Conservation (phyloP, 768 basidiomycete species). For the Pulveroboletus sp. region DNA sequence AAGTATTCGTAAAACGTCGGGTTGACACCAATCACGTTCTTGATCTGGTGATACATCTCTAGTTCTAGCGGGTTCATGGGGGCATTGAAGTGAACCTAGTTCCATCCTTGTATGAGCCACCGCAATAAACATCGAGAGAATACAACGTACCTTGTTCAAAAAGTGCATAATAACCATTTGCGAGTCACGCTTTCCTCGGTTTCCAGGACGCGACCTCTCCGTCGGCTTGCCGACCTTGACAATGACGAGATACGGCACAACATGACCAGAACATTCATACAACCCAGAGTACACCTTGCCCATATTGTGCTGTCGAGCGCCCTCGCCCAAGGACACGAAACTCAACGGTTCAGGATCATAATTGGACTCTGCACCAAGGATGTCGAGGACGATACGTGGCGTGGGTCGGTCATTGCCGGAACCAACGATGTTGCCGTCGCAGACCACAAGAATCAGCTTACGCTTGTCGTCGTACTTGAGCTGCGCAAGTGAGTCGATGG, state of each 20-base stretch:
- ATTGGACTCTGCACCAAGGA: slow-evolving; percentile 91
- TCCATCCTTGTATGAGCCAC: neutral
- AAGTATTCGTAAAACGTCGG: slow-evolving; percentile 97
- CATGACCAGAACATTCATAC: slow-evolving; percentile 92
- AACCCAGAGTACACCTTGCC: slow-evolving; percentile 96
- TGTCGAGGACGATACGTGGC: slow-evolving; percentile 93
- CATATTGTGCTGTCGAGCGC: slow-evolving; percentile 96
- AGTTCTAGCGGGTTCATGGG: slow-evolving; percentile 97
- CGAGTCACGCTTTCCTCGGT: slow-evolving; percentile 97
- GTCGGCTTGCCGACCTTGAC: slow-evolving; percentile 95
- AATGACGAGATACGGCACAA: slow-evolving; percentile 91
- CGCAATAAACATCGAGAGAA: neutral
- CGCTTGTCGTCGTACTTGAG: slow-evolving; percentile 99
- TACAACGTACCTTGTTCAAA: slow-evolving; percentile 78
- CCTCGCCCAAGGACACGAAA: slow-evolving; percentile 92
- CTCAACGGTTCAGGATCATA: slow-evolving; percentile 93
- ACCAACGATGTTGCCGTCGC: slow-evolving; percentile 98
- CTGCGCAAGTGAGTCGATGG: slow-evolving; percentile 92
- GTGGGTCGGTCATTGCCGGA: slow-evolving; percentile 96
- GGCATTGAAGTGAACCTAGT: slow-evolving; percentile 90
- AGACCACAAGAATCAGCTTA: slow-evolving; percentile 88
- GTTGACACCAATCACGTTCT: slow-evolving; percentile 99
- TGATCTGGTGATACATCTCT: slow-evolving; percentile 99
- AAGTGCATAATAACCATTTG: slow-evolving; percentile 97
- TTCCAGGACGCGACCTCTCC: slow-evolving; percentile 90